phyloP scores from a whole-genome alignment of 306 rosid genomes.

The Fagus crenata region DNA sequence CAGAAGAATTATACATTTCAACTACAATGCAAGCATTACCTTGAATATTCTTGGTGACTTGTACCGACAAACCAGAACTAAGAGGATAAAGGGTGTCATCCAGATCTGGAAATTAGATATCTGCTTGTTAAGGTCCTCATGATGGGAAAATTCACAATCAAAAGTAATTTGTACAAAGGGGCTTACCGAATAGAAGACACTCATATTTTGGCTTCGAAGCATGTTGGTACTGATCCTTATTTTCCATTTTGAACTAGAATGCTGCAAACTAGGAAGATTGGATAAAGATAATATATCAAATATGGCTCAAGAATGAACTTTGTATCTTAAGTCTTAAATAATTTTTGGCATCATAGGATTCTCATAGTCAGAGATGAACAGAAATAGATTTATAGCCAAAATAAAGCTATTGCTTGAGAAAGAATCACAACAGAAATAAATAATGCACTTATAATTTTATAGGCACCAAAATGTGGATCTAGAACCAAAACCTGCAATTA shows the following conservation, averaged over 20 bases:
- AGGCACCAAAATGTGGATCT: background rate
- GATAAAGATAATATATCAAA: background rate
- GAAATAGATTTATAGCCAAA: background rate
- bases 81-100: constrained; percentile 94
- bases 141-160: background rate
- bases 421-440: background rate
- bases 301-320: background rate
- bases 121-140: background rate
- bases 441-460: background rate
- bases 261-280: constrained; percentile 12
- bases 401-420: background rate
- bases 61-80: constrained; percentile 61
- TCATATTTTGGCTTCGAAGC: constrained; percentile 56
- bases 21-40: constrained; percentile 38
- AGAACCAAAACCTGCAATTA: background rate
- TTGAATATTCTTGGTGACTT: constrained; percentile 59
- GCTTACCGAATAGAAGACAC: constrained; percentile 76
- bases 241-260: constrained; percentile 52
- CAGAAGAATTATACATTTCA: background rate
- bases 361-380: background rate
- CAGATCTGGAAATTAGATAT: constrained; percentile 55
- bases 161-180: background rate
- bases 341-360: background rate
- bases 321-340: background rate
- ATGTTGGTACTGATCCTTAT: constrained; percentile 43